These are phyloP conservation scores for Batrachochytrium dendrobatidis DNA, from an alignment of 371 early-diverging fungal species.

Conservation along the genomic window DNA sequence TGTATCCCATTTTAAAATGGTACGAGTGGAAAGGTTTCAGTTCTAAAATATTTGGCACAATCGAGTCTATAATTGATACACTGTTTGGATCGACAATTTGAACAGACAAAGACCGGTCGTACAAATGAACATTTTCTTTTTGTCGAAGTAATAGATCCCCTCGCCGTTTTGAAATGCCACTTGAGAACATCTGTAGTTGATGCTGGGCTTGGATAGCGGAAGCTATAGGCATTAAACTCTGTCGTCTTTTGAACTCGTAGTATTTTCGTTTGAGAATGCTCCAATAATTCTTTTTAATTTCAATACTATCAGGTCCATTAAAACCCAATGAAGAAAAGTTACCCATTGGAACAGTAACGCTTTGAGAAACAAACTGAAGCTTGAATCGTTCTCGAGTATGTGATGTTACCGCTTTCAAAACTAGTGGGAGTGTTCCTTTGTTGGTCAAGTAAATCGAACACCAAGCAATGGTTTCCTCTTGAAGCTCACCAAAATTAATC, in stretches of 20 bases:
- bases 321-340: not conserved
- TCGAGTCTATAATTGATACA: slow-evolving; percentile 4
- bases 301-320: slow-evolving; percentile 13
- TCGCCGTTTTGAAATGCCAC: no score
- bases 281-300: slow-evolving; percentile 39
- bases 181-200: no score
- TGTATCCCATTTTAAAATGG: slow-evolving; percentile 38
- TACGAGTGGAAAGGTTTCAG: slow-evolving; percentile 44
- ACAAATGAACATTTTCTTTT: not conserved
- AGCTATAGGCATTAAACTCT: slow-evolving; percentile 19
- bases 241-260: slow-evolving; percentile 30
- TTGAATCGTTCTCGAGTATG: slow-evolving; percentile 33
- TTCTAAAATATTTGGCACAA: slow-evolving; percentile 23
- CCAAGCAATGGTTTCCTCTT: slow-evolving; percentile 44
- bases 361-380: slow-evolving; percentile 36
- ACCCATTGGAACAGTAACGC: slow-evolving; percentile 31
- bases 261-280: slow-evolving; percentile 39
- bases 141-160: slow-evolving; percentile 1
- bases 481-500: slow-evolving; percentile 42
- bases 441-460: slow-evolving; percentile 42
- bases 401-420: slow-evolving; percentile 34
- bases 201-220: not conserved
- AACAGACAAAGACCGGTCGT: not conserved
- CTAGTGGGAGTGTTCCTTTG: slow-evolving; percentile 47
- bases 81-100: slow-evolving; percentile 12